These are phyloP conservation scores for Aspergillus carbonarius DNA, from an alignment of 2,329 filamentous ascomycete species.

Conservation along the genomic window DNA sequence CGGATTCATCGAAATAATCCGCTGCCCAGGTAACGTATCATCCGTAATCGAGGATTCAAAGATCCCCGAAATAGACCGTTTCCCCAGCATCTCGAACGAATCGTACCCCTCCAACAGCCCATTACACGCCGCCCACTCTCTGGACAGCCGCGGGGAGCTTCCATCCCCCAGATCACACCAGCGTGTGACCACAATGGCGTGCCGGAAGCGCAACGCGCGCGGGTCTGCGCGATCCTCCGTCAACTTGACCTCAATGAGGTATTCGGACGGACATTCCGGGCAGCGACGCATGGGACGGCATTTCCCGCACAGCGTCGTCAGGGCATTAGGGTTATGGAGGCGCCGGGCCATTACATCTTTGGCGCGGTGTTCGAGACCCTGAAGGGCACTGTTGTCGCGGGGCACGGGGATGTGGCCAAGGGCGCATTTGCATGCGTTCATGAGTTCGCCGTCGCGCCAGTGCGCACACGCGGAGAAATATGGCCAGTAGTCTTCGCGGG, in stretches of 20 bases:
- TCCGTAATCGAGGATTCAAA: conserved; percentile 59
- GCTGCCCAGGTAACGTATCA: conserved; percentile 56
- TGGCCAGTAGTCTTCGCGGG: conserved; percentile 59
- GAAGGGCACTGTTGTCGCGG: conserved; percentile 39
- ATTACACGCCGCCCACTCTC: conserved; percentile 58
- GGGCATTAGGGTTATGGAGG: conserved; percentile 42
- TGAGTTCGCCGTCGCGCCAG: conserved; percentile 62
- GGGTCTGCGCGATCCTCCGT: conserved; percentile 54
- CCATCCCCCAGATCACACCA: conserved; percentile 64
- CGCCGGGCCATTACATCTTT: conserved; percentile 33
- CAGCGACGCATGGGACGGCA: conserved; percentile 62
- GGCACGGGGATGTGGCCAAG: conserved; percentile 56
- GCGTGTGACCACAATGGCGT: conserved; percentile 59
- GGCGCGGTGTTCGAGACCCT: conserved; percentile 43
- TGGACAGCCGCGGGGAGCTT: conserved; percentile 45
- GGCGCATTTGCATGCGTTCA: conserved; percentile 61
- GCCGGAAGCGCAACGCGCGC: conserved; percentile 51
- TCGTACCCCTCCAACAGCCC: conserved; percentile 50
- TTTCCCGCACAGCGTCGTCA: conserved; percentile 51
- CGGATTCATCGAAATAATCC: conserved; percentile 60
- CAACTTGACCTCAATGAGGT: conserved; percentile 60
- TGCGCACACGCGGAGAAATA: conserved; percentile 64
- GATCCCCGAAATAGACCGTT: conserved; percentile 57
- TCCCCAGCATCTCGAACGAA: conserved; percentile 55
- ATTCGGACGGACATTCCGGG: conserved; percentile 62